Evolutionary conservation across 768 basidiomycete species (phyloP).

Genomic region (Agaricus subrufescens): DNA sequence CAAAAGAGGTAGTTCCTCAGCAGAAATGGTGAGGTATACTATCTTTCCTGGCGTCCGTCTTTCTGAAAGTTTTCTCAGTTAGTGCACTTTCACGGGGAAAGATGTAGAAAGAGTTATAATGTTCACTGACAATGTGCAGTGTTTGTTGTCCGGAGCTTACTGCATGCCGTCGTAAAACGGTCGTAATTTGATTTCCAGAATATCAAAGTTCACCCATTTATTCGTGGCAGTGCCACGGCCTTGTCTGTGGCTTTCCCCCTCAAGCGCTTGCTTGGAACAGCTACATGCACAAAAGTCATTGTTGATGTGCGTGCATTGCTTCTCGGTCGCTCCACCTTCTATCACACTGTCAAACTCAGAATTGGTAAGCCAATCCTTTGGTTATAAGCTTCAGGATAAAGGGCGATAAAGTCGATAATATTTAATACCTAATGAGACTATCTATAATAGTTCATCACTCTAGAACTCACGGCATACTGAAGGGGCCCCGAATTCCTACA

Average conservation of each 20-base stretch:
- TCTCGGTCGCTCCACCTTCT: neutral
- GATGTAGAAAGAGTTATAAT: neutral
- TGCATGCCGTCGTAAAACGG: constrained; percentile 3
- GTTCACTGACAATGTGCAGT: neutral
- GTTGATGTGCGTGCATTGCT: neutral
- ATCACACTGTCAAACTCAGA: neutral
- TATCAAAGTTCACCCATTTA: neutral
- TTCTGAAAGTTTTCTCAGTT: neutral
- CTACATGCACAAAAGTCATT: neutral
- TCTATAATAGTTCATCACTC: no score
- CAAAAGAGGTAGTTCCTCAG: neutral
- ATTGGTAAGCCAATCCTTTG: neutral
- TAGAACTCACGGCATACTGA: no score
- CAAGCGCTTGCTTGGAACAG: constrained; percentile 2
- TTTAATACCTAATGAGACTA: no score
- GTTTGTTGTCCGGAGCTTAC: constrained; percentile 5
- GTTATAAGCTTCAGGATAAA: no score
- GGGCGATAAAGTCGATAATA: no score
- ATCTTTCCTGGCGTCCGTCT: neutral
- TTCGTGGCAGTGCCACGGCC: neutral
- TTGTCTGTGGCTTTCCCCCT: constrained; percentile 4
- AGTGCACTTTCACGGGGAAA: neutral
- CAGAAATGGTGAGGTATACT: neutral
- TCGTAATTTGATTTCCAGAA: neutral
- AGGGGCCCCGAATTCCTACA: no score